phyloP scores from a whole-genome alignment of 1,284 basidiomycete genomes.

The Ceratobasidium sp. region DNA sequence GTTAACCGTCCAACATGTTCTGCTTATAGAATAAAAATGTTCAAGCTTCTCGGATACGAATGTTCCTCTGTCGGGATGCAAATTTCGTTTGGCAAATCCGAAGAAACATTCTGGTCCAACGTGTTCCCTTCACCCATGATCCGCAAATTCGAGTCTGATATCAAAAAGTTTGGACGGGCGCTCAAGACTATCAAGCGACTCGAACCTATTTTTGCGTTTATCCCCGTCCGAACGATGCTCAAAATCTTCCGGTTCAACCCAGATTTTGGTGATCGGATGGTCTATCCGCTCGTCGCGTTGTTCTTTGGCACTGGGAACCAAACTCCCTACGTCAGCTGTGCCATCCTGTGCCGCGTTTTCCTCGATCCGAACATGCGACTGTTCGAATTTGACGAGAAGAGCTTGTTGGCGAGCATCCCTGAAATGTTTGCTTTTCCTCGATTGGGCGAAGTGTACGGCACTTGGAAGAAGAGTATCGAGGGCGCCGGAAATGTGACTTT shows the following conservation, averaged over 20 bases:
- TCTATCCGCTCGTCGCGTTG: conserved; percentile 64
- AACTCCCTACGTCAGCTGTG: conserved; percentile 64
- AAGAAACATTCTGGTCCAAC: conserved; percentile 67
- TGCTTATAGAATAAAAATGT: conserved; percentile 67
- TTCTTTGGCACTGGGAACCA: conserved; percentile 67
- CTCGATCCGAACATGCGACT: conserved; percentile 64
- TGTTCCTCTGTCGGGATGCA: conserved; percentile 65
- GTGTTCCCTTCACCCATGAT: conserved; percentile 66
- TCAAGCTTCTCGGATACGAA: conserved; percentile 62
- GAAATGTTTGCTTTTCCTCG: conserved; percentile 38
- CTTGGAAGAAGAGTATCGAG: conserved; percentile 56
- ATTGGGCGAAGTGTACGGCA: conserved; percentile 36
- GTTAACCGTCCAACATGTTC: conserved; percentile 53
- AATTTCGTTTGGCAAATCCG: conserved; percentile 68
- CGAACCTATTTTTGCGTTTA: conserved; percentile 64
- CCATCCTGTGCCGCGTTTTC: conserved; percentile 65
- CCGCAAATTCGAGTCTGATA: conserved; percentile 59
- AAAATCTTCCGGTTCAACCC: conserved; percentile 61
- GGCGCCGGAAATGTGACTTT: conserved; percentile 57
- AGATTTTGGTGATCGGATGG: conserved; percentile 65
- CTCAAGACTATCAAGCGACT: conserved; percentile 60
- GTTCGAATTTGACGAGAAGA: conserved; percentile 31
- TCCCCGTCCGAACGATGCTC: conserved; percentile 66
- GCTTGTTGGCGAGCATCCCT: conserved; percentile 38
- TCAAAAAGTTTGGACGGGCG: conserved; percentile 64